phyloP scores from a whole-genome alignment of 768 basidiomycete species.

The Pulveroboletus sp. region DNA sequence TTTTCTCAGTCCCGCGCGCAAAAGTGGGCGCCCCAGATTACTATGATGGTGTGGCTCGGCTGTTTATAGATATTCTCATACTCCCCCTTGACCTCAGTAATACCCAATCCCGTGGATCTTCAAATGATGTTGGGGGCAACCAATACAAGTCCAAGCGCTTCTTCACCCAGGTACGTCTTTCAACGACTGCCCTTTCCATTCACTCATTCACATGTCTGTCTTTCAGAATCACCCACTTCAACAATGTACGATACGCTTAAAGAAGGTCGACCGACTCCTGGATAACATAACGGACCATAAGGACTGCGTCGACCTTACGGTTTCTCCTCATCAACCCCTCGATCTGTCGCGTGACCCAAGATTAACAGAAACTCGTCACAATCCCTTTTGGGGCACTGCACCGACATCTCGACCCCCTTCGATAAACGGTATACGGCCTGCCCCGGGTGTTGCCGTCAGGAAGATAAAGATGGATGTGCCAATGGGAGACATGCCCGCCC shows the following conservation, averaged over 20 bases:
- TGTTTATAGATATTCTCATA: slow-evolving; percentile 6
- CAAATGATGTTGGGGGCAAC: slow-evolving; percentile 85
- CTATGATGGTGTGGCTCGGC: slow-evolving; percentile 64
- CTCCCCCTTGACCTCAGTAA: slow-evolving; percentile 62
- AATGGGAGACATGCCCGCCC: slow-evolving; percentile 65
- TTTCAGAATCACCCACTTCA: slow-evolving; percentile 84
- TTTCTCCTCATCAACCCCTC: slow-evolving; percentile 30
- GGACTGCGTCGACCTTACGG: slow-evolving; percentile 68
- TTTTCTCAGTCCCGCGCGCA: slow-evolving; percentile 93
- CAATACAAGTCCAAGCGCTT: slow-evolving; percentile 91
- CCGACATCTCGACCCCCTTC: slow-evolving; percentile 9
- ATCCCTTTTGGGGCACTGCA: neutral
- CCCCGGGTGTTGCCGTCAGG: slow-evolving; percentile 7
- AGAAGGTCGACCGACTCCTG: slow-evolving; percentile 84
- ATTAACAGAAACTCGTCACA: slow-evolving; percentile 37
- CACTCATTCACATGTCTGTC: neutral
- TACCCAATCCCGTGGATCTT: slow-evolving; percentile 93
- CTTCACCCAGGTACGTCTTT: slow-evolving; percentile 73
- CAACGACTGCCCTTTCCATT: neutral
- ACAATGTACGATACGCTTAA: slow-evolving; percentile 72
- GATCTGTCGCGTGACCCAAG: slow-evolving; percentile 39
- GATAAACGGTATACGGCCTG: slow-evolving; percentile 18
- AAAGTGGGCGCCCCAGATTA: slow-evolving; percentile 91
- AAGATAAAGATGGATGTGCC: slow-evolving; percentile 37
- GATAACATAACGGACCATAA: slow-evolving; percentile 86